Evolutionary conservation across 257 asterid species (phyloP).

Genomic region (Solanum infundibuliforme): DNA sequence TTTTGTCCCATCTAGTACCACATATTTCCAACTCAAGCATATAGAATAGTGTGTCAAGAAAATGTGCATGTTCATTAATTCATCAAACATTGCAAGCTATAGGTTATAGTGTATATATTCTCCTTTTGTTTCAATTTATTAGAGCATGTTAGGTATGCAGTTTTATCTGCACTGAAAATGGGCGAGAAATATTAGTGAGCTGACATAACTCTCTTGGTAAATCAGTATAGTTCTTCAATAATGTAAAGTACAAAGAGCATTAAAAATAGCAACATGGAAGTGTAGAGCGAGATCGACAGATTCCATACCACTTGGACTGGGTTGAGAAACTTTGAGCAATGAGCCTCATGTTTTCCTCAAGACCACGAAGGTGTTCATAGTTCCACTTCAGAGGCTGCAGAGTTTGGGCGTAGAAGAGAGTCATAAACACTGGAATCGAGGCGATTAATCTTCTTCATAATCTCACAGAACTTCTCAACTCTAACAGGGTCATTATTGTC

Average conservation of each 20-base stretch:
- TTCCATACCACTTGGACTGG: neutral
- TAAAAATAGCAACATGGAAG: neutral
- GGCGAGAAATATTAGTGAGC: neutral
- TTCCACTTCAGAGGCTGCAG: conserved; percentile 3
- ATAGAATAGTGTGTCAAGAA: neutral
- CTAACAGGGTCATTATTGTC: conserved; percentile 32
- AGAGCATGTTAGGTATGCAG: neutral
- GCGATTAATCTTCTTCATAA: conserved; percentile 45
- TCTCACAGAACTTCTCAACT: conserved; percentile 34
- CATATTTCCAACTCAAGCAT: neutral
- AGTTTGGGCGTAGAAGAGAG: conserved; percentile 21
- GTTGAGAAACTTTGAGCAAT: neutral
- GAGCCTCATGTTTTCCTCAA: neutral
- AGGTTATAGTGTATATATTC: neutral
- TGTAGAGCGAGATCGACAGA: neutral
- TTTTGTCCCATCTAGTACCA: neutral
- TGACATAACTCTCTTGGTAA: neutral
- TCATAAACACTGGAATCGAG: conserved; percentile 12
- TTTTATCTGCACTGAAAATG: neutral
- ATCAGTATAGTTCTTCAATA: neutral
- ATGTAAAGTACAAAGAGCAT: neutral
- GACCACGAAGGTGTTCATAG: neutral
- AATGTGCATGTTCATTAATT: neutral
- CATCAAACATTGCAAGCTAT: neutral
- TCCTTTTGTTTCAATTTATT: neutral